A percentile compares a stretch with the other conserved stretches of the same genome.
These are phyloP conservation scores for Lunularia cruciata DNA, from an alignment of 225 moss, liverwort and hornwort genomes.

Conservation along the genomic window DNA sequence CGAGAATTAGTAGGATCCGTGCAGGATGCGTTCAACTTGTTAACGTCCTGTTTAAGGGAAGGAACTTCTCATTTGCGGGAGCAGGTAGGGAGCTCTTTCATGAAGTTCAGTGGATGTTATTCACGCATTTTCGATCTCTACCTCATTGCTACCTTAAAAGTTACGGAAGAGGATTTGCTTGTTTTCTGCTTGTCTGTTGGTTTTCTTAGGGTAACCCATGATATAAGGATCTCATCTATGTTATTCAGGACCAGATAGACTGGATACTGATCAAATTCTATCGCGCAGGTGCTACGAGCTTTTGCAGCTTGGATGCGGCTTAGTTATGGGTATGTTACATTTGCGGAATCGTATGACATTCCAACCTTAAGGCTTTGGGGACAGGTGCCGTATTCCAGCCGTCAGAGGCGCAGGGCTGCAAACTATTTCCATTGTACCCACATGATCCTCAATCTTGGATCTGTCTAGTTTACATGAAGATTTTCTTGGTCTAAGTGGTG, in stretches of 20 bases:
- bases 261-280: conserved; percentile 5
- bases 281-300: conserved; percentile 68
- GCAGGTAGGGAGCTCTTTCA: conserved; percentile 53
- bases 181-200: too few species aligned
- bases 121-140: background rate
- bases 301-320: conserved; percentile 98
- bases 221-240: background rate
- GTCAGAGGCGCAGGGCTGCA: background rate
- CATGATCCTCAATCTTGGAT: too few species aligned
- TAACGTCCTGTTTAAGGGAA: conserved; percentile 74
- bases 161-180: too few species aligned
- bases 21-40: conserved; percentile 72
- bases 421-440: too few species aligned
- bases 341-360: background rate
- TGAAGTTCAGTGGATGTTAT: background rate
- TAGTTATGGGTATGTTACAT: conserved; percentile 68
- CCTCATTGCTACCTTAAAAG: background rate
- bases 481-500: too few species aligned
- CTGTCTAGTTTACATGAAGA: too few species aligned
- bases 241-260: background rate
- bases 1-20: conserved; percentile 86
- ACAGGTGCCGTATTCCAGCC: too few species aligned
- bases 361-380: background rate
- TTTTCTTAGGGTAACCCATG: background rate
- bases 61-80: conserved; percentile 66